Evolutionary conservation across 495 filamentous ascomycete genomes (phyloP).

Genomic region (Podospora didyma): DNA sequence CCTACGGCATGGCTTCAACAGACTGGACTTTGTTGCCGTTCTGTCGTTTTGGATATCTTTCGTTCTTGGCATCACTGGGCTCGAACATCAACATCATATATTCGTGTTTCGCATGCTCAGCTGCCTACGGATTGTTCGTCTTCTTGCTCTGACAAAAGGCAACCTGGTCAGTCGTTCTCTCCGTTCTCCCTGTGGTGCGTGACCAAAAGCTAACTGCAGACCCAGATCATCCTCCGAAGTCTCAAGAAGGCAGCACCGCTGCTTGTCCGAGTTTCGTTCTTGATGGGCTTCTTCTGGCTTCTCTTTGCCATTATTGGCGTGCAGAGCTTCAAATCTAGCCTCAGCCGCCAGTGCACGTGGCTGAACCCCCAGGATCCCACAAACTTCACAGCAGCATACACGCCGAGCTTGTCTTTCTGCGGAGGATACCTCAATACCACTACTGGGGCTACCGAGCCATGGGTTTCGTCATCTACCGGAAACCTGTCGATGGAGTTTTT

Average conservation of each 20-base stretch:
- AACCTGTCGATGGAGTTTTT: slow-evolving; percentile 17
- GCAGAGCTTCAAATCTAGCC: slow-evolving; percentile 95
- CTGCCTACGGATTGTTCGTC: slow-evolving; percentile 83
- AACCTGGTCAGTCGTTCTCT: slow-evolving; percentile 59
- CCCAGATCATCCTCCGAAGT: slow-evolving; percentile 83
- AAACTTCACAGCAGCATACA: slow-evolving; percentile 41
- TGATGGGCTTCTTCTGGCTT: slow-evolving; percentile 98
- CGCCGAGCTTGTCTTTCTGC: slow-evolving; percentile 69
- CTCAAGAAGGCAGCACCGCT: slow-evolving; percentile 91
- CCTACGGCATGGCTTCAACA: slow-evolving; percentile 90
- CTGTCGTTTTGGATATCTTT: slow-evolving; percentile 94
- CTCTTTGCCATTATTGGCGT: slow-evolving; percentile 95
- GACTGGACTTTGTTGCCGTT: slow-evolving; percentile 93
- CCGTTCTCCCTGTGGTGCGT: neutral
- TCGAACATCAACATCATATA: slow-evolving; percentile 65
- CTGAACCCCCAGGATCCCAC: slow-evolving; percentile 52
- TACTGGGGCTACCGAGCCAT: slow-evolving; percentile 58
- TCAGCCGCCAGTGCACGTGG: slow-evolving; percentile 87
- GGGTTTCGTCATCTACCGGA: slow-evolving; percentile 45
- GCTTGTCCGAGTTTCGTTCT: slow-evolving; percentile 90
- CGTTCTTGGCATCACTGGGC: slow-evolving; percentile 58
- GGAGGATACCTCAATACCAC: slow-evolving; percentile 68
- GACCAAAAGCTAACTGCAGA: slow-evolving; percentile 20
- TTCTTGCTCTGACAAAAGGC: slow-evolving; percentile 85
- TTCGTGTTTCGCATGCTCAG: slow-evolving; percentile 96